phyloP scores from a whole-genome alignment of 2,329 filamentous ascomycete species.

The Pseudocercospora cruenta region DNA sequence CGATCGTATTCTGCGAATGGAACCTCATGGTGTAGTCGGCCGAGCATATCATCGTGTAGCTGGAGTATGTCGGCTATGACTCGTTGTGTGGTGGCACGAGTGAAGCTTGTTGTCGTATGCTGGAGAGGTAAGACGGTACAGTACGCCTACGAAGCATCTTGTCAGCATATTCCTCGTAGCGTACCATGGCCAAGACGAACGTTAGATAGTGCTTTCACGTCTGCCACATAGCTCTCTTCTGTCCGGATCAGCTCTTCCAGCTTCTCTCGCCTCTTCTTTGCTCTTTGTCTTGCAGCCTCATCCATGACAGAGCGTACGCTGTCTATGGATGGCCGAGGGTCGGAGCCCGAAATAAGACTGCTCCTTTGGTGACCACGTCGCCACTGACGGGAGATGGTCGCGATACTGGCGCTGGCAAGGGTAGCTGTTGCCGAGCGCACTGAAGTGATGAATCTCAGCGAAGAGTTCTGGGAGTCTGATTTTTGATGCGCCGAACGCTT shows the following conservation, averaged over 20 bases:
- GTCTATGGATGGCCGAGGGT: slow-evolving; percentile 67
- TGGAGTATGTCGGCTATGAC: slow-evolving; percentile 70
- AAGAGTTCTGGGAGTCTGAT: slow-evolving; percentile 68
- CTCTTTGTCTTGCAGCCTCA: slow-evolving; percentile 69
- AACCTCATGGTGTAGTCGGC: slow-evolving; percentile 70
- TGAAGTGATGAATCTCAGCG: slow-evolving; percentile 76
- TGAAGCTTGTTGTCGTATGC: slow-evolving; percentile 31
- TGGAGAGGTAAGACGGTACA: slow-evolving; percentile 45
- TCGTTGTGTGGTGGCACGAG: slow-evolving; percentile 35
- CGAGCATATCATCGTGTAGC: slow-evolving; percentile 80
- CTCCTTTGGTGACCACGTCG: slow-evolving; percentile 63
- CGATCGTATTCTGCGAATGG: slow-evolving; percentile 63
- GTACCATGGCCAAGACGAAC: slow-evolving; percentile 54
- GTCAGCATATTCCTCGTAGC: slow-evolving; percentile 3
- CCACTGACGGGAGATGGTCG: slow-evolving; percentile 64
- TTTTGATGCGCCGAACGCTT: slow-evolving; percentile 40
- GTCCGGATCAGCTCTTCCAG: slow-evolving; percentile 84
- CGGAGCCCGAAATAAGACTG: slow-evolving; percentile 64
- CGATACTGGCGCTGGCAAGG: slow-evolving; percentile 70
- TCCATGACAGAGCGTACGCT: slow-evolving; percentile 61
- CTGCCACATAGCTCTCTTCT: slow-evolving; percentile 85
- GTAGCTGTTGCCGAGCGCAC: slow-evolving; percentile 82
- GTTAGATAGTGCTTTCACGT: slow-evolving; percentile 83
- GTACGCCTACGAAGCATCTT: slow-evolving; percentile 40
- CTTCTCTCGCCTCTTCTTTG: slow-evolving; percentile 75